Percentiles rank a stretch among this genome's conserved stretches.
phyloP scores from a whole-genome alignment of 768 basidiomycete genomes.

The Agaricus bisporus region DNA sequence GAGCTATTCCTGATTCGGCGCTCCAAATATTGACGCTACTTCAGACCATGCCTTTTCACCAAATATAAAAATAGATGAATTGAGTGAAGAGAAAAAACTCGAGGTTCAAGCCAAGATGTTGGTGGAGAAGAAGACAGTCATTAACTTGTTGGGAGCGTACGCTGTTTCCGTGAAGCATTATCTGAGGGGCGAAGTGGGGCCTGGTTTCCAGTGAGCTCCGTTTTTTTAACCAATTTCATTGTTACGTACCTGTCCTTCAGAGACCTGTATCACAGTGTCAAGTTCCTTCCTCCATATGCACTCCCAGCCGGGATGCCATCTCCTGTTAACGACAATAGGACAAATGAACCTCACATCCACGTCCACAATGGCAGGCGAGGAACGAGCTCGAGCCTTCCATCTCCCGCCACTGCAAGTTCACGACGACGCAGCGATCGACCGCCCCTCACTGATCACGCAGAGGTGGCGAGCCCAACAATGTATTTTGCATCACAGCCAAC shows the following conservation, averaged over 20 bases:
- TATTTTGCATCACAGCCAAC: no score
- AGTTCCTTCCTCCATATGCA: slow-evolving; percentile 64
- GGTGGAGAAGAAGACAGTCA: slow-evolving; percentile 62
- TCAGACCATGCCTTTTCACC: slow-evolving; percentile 14
- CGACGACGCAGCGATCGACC: not conserved
- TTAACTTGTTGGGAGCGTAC: slow-evolving; percentile 64
- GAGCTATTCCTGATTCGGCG: not conserved
- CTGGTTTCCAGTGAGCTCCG: slow-evolving; percentile 35
- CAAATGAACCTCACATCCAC: not conserved
- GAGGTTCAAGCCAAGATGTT: slow-evolving; percentile 37
- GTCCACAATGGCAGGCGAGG: not conserved
- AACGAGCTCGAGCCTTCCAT: slow-evolving; percentile 20
- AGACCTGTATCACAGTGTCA: slow-evolving; percentile 65
- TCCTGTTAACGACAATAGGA: not conserved
- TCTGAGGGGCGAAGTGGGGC: slow-evolving; percentile 51
- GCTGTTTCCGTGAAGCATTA: slow-evolving; percentile 67
- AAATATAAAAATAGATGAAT: slow-evolving; percentile 12
- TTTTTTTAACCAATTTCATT: not conserved
- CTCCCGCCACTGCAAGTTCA: slow-evolving; percentile 9
- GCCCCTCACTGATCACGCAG: not conserved
- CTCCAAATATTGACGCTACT: not conserved
- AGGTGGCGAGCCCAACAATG: not conserved
- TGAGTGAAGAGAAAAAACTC: slow-evolving; percentile 18
- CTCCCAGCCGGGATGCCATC: slow-evolving; percentile 35
- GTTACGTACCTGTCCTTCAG: slow-evolving; percentile 15